phyloP scores from a whole-genome alignment of 2,329 filamentous ascomycete genomes.

The Rhinocladiella similis region DNA sequence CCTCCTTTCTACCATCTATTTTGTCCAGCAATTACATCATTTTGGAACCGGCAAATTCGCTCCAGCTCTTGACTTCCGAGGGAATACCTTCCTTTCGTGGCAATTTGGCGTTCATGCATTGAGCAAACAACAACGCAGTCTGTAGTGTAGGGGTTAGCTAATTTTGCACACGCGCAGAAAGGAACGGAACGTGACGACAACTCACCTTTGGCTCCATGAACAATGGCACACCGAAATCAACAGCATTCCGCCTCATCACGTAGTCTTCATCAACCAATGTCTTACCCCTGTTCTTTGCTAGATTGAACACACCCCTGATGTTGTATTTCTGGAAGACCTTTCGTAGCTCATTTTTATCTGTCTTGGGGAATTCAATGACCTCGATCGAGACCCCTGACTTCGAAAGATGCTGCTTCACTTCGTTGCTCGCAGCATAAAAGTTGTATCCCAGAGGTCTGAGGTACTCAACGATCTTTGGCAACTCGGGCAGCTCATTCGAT shows the following conservation, averaged over 20 bases:
- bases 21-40: constrained; percentile 35
- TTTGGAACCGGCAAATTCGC: constrained; percentile 82
- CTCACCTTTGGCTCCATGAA: constrained; percentile 51
- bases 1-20: not conserved
- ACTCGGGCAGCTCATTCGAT: constrained; percentile 68
- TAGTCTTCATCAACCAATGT: constrained; percentile 91
- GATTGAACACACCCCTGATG: constrained; percentile 93
- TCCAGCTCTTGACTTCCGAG: constrained; percentile 89
- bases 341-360: constrained; percentile 90
- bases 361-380: constrained; percentile 93
- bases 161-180: constrained; percentile 22
- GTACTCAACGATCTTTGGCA: constrained; percentile 81
- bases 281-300: constrained; percentile 80
- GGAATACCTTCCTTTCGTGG: constrained; percentile 86
- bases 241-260: constrained; percentile 96
- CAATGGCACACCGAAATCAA: constrained; percentile 95
- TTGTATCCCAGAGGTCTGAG: constrained; percentile 90
- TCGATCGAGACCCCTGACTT: constrained; percentile 58
- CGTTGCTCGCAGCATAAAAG: constrained; percentile 78
- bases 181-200: not conserved
- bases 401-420: constrained; percentile 84
- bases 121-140: constrained; percentile 94
- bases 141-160: constrained; percentile 43
- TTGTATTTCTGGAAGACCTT: constrained; percentile 97
- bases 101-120: constrained; percentile 96